phyloP scores from a whole-genome alignment of 225 moss, liverwort and hornwort genomes.

The Polytrichum formosum region DNA sequence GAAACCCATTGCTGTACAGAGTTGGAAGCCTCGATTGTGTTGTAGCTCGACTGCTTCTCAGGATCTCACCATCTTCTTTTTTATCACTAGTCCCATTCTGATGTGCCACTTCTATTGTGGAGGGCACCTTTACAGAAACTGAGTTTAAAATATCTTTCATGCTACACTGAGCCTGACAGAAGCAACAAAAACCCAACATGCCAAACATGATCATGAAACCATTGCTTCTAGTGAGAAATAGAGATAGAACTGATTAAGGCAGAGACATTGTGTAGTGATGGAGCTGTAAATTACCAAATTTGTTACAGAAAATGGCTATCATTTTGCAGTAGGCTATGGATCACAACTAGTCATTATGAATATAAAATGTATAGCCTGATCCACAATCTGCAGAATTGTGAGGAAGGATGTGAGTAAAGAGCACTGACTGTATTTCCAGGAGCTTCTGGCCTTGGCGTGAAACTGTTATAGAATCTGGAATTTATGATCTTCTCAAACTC shows the following conservation, averaged over 20 bases:
- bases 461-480: slow-evolving; percentile 52
- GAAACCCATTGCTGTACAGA: slow-evolving; percentile 44
- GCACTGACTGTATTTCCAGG: slow-evolving; percentile 42
- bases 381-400: too few species aligned
- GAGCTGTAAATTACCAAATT: too few species aligned
- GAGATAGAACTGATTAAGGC: too few species aligned
- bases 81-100: slow-evolving; percentile 23
- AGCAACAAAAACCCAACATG: too few species aligned
- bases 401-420: background rate
- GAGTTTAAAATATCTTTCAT: slow-evolving; percentile 34
- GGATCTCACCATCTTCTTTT: slow-evolving; percentile 31
- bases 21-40: slow-evolving; percentile 70
- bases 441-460: slow-evolving; percentile 39
- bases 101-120: slow-evolving; percentile 22
- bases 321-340: background rate
- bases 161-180: slow-evolving; percentile 52
- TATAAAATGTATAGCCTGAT: background rate
- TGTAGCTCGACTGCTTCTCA: slow-evolving; percentile 32
- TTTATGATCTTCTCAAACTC: slow-evolving; percentile 66
- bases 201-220: too few species aligned
- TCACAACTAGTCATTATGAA: background rate
- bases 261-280: too few species aligned
- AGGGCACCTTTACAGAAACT: slow-evolving; percentile 27
- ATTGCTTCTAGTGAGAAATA: too few species aligned
- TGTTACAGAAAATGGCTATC: too few species aligned